phyloP scores from a whole-genome alignment of 805 yeast genomes.

The Yamadazyma phyllophila region DNA sequence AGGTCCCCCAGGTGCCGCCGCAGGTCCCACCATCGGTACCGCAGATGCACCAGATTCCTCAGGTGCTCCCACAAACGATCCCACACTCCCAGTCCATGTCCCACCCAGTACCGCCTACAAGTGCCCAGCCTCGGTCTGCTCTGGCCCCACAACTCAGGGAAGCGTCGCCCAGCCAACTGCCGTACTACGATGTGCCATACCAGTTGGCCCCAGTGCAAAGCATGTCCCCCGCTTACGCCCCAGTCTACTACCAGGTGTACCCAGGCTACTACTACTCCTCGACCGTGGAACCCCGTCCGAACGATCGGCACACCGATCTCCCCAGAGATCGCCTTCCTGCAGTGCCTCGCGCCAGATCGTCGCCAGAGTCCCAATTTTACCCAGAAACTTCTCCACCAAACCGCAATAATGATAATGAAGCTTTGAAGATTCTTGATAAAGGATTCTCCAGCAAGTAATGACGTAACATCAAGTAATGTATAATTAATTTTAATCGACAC shows the following conservation, averaged over 20 bases:
- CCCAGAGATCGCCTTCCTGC: neutral
- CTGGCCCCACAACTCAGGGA: neutral
- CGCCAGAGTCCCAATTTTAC: neutral
- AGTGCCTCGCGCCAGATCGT: conserved; percentile 2
- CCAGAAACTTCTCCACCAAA: conserved; percentile 6
- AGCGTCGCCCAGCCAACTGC: neutral
- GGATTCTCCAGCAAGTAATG: conserved; percentile 13
- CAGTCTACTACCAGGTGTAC: conserved; percentile 2
- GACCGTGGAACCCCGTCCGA: neutral
- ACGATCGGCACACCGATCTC: neutral
- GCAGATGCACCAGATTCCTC: neutral
- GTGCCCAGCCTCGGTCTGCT: neutral
- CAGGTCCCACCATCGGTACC: too few relatives aligned
- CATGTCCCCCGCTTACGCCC: neutral
- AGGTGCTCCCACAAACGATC: too few relatives aligned
- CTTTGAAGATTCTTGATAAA: conserved; percentile 19
- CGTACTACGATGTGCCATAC: neutral
- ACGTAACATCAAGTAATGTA: neutral
- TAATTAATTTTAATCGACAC: neutral
- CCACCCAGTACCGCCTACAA: too few relatives aligned
- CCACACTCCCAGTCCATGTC: too few relatives aligned
- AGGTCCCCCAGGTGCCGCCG: neutral
- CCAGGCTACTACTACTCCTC: conserved; percentile 4
- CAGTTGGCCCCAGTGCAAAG: conserved; percentile 1
- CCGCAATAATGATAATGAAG: conserved; percentile 15